Evolutionary conservation across 139 green algal genomes (phyloP), one percentile per base, ranked within the genome.

Genomic region (Auxenochlorella protothecoides): DNA sequence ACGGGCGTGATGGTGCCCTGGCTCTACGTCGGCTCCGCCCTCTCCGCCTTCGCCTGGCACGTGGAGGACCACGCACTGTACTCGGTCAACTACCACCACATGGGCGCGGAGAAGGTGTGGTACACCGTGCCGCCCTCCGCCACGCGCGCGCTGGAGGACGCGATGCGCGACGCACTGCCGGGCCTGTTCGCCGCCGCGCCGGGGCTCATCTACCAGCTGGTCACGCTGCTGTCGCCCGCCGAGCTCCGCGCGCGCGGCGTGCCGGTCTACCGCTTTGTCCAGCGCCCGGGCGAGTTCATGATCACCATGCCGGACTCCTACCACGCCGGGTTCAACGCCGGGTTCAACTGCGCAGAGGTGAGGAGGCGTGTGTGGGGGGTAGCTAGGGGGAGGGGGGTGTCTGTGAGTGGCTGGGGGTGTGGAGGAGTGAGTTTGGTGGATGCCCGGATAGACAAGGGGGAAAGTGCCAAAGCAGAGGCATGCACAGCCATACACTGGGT

Each of bases 231-330:
- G 7, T 89, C 80, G 6, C 93, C 93, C 5, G 69, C n/a, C 1
- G 80, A 87, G 74, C 75, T 88, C 16, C 68, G 70, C 72, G 76
- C 77, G 4, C 75, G 88, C 2, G 87, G 87, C 16, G 84, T 97
- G 53, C 92, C 92, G 3, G 92, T 97, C 10, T 77, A 81, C 83
- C 82, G 87, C 61, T 69, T 92, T 61, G 84, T 92, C 63, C 89
- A 95, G 13, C 68, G 91, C 54, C 65, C 85, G 4, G 90, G 91
- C 54, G 86, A 85, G 72, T 98, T 96, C 74, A 84, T 97, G 5
- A 68, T 98, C 60, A 96, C 91, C 55, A 96, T 97, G 80, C 92
- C 93, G 3, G 79, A 88, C 66, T 81, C 86, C 10, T 96, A 93
- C 83, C 91, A 97, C 75, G 79, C 79, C 4, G 89, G 89, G 65